Percentiles rank a stretch among this genome's conserved stretches.
These are phyloP conservation scores for Stagonosporopsis chrysanthemi DNA, from an alignment of 2,329 filamentous ascomycete species.

Conservation along the genomic window DNA sequence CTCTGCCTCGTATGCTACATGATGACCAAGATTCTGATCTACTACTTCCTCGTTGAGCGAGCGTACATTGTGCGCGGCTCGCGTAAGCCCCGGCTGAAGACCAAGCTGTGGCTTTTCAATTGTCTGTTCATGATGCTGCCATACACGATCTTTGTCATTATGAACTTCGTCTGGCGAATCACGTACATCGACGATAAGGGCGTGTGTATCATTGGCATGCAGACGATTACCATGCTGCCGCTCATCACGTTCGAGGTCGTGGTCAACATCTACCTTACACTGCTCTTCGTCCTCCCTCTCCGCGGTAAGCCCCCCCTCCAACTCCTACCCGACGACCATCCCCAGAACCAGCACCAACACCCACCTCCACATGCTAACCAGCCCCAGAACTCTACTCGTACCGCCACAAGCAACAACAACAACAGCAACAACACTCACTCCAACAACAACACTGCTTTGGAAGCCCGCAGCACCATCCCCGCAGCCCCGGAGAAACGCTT, in stretches of 20 bases:
- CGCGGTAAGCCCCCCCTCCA: constrained; percentile 54
- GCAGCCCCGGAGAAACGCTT: not conserved
- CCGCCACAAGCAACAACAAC: too few species aligned
- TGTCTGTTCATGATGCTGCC: constrained; percentile 62
- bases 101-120: constrained; percentile 68
- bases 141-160: constrained; percentile 56
- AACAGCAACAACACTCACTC: too few species aligned
- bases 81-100: constrained; percentile 60
- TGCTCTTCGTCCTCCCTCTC: constrained; percentile 68
- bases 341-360: too few species aligned
- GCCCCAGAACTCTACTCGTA: constrained; percentile 63
- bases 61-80: constrained; percentile 67
- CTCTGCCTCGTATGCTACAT: constrained; percentile 69
- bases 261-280: constrained; percentile 68
- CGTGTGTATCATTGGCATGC: constrained; percentile 69
- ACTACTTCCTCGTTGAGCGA: constrained; percentile 70
- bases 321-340: not conserved
- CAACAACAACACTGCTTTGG: not conserved
- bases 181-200: constrained; percentile 61
- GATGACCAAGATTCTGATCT: constrained; percentile 71
- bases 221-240: constrained; percentile 65
- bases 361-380: too few species aligned
- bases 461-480: not conserved
- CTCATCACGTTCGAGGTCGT: constrained; percentile 68
- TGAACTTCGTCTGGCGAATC: constrained; percentile 67